Base-by-base conservation (phyloP, 306 rosid species). In the Adenanthera pavonina region DNA sequence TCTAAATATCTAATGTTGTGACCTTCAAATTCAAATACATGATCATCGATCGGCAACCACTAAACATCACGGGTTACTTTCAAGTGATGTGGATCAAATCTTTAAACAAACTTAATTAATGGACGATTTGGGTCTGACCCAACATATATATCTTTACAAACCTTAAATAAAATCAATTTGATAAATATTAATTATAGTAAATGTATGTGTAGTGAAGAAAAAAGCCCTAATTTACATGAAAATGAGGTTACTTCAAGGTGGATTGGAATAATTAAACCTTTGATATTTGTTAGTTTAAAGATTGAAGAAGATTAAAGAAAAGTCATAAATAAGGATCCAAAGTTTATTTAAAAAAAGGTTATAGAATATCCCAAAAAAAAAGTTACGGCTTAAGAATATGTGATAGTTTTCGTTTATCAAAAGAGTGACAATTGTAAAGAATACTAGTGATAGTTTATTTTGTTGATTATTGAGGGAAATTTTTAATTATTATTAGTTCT, bases 211-310 rank as follows among this genome's bases (percentile, higher is more conserved):
- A 11, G 51, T 17, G 69, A 81, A 80, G 41, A 78, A 81, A 73
- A 43, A 75, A 68, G 36, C 34, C 64, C 40, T 16, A 40, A 43
- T 34, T 56, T 52, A 43, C 47, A 67, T 6, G 75, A 46, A 36
- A 17, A 71, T 59, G 61, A 46, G 68, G 74, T 83, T 69, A 71
- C 77, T 73, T 69, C 83, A 87, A 85, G 52, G 59, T 7, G 35
- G 68, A 30, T 34, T 64, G 54, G 88, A 86, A 80, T 80, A 85
- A 71, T n/a, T n/a, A n/a, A n/a, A 47, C 2, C 74, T 69, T 34
- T 20, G 82, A 82, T 88, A n/a, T 79, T 17, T 17, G 16, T 51
- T 16, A 19, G 60, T 73, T 51, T 34, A 75, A 83, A 65, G 69
- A 69, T 59, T 59, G 47, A 54, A 20, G 40, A 54, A 75, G 61